Evolutionary conservation across 1,139 yeast species (phyloP).

Genomic region (Lodderomyces margitis): DNA sequence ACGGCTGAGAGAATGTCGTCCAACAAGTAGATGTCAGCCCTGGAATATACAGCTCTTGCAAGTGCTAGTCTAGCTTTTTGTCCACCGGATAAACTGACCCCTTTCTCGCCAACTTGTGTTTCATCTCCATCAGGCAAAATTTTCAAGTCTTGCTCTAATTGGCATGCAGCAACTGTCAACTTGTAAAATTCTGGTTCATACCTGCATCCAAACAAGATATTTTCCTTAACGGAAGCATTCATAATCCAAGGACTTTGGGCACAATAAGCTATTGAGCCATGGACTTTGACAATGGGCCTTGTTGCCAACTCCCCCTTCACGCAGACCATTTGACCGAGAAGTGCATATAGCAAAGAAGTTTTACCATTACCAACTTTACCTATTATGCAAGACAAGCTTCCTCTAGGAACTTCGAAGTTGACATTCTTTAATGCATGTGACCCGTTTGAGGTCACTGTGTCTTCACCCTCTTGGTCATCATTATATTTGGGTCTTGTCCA

Average conservation of each 20-base stretch:
- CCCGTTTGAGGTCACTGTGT: conserved; percentile 4
- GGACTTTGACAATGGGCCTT: conserved; percentile 12
- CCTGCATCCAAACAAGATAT: conserved; percentile 84
- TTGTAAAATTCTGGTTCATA: conserved; percentile 79
- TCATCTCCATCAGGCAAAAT: conserved; percentile 84
- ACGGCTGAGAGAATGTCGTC: conserved; percentile 87
- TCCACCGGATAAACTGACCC: conserved; percentile 94
- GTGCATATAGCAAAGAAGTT: conserved; percentile 25
- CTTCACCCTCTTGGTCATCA: conserved; percentile 7
- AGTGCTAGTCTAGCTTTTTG: conserved; percentile 92
- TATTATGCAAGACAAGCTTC: conserved; percentile 63
- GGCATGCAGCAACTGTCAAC: conserved; percentile 83
- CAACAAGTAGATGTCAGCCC: conserved; percentile 86
- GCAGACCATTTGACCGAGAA: conserved; percentile 28
- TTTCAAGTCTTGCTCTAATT: conserved; percentile 74
- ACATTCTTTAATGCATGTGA: conserved; percentile 47
- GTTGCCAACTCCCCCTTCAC: conserved; percentile 7
- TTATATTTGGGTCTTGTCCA: conserved; percentile 14
- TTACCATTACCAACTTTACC: conserved; percentile 65
- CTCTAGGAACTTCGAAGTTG: conserved; percentile 50
- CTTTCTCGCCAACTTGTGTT: conserved; percentile 95
- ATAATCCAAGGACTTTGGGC: conserved; percentile 55
- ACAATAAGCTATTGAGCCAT: conserved; percentile 29
- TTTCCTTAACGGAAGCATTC: conserved; percentile 90
- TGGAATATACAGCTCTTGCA: conserved; percentile 93